phyloP scores from a whole-genome alignment of 192 early-diverging fungal species.

The Coemansia sp. region DNA sequence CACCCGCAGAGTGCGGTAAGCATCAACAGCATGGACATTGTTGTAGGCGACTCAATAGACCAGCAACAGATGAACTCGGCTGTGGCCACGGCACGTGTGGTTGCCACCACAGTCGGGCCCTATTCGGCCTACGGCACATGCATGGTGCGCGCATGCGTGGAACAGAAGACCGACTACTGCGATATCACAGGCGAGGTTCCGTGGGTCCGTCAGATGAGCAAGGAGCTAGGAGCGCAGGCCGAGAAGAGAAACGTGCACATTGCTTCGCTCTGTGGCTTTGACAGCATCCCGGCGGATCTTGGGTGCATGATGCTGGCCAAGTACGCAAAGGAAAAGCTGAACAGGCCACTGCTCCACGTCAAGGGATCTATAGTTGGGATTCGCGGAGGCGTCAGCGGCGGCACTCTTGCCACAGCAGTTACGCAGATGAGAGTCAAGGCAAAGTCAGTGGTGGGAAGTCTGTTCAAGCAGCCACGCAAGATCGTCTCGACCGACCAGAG shows the following conservation, averaged over 20 bases:
- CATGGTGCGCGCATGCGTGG: constrained; percentile 53
- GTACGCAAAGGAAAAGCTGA: constrained; percentile 52
- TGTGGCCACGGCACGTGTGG: constrained; percentile 64
- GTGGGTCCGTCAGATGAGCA: constrained; percentile 66
- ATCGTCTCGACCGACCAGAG: no score
- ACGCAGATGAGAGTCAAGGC: constrained; percentile 28
- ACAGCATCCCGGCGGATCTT: constrained; percentile 88
- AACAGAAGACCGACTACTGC: constrained; percentile 73
- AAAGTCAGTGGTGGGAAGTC: not conserved
- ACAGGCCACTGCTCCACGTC: constrained; percentile 59
- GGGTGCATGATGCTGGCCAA: constrained; percentile 74
- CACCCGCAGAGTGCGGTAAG: constrained; percentile 21
- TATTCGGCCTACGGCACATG: constrained; percentile 71
- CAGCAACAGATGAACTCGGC: constrained; percentile 63
- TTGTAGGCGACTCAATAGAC: constrained; percentile 71
- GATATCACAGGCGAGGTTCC: constrained; percentile 86
- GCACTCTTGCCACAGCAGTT: constrained; percentile 59
- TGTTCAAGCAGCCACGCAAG: not conserved
- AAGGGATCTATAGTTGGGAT: constrained; percentile 61
- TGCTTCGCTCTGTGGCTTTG: constrained; percentile 85
- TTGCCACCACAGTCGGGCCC: constrained; percentile 84
- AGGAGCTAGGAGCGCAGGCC: constrained; percentile 70
- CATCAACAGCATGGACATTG: constrained; percentile 53
- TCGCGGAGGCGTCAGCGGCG: constrained; percentile 65
- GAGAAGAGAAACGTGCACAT: constrained; percentile 66